Evolutionary conservation across 169 alveolate genomes (phyloP).

Genomic region (Eimeria sp.): DNA sequence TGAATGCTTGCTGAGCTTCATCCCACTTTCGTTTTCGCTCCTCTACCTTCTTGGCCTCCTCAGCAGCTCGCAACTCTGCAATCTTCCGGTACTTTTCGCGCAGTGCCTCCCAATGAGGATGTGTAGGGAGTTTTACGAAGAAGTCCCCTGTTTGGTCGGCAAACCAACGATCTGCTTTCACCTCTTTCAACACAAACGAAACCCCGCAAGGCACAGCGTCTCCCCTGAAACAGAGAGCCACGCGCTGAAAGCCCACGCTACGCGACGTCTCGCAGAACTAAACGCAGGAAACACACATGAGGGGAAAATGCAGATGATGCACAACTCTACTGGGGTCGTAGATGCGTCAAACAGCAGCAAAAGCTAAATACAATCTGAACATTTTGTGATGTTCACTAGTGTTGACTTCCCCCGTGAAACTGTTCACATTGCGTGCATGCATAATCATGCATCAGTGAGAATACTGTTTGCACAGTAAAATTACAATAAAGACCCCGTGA

Average conservation of each 20-base stretch:
- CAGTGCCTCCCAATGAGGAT: constrained; percentile 62
- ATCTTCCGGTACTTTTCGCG: constrained; percentile 42
- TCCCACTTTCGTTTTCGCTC: constrained; percentile 34
- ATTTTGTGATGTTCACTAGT: too few relatives aligned
- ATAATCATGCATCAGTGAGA: neutral
- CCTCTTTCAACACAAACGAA: constrained; percentile 73
- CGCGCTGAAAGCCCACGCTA: constrained; percentile 76
- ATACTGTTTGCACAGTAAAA: neutral
- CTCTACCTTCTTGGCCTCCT: constrained; percentile 22
- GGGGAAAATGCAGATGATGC: neutral
- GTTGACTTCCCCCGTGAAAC: neutral
- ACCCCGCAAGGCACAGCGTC: constrained; percentile 58
- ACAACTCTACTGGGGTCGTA: neutral
- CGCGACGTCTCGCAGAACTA: constrained; percentile 73
- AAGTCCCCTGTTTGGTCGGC: constrained; percentile 49
- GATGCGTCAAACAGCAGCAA: neutral
- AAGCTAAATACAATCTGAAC: neutral
- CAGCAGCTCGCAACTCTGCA: constrained; percentile 11
- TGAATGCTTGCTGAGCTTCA: constrained; percentile 60
- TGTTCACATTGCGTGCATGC: neutral
- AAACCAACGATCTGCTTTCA: constrained; percentile 81
- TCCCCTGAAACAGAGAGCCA: constrained; percentile 70
- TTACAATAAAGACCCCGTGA: neutral
- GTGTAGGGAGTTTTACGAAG: constrained; percentile 71
- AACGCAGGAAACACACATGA: neutral